Base-by-base conservation (phyloP, 1,139 yeast genomes). In the Tardiomyces digboiensis region DNA sequence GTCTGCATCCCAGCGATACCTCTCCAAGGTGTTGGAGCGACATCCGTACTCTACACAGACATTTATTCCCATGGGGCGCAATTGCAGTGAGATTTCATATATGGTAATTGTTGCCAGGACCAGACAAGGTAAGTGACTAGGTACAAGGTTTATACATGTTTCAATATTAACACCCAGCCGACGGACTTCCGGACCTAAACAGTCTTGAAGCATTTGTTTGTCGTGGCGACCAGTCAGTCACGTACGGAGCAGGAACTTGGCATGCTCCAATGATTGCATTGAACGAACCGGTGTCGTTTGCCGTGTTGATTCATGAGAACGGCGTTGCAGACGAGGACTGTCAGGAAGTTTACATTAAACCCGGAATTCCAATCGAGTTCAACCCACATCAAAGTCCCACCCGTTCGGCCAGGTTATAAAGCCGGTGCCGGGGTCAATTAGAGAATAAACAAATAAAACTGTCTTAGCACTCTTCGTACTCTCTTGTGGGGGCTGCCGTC, bases 231-330 rank as follows among this genome's bases (percentile, higher is more conserved):
- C 96, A 87, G 59, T 85, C 95, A 0, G 84, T 89, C 2, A 89
- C 96, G 0, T 89, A 89, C 59, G 95, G 87, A 0, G 77, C 76
- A 0, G 94, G 73, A 39, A 72, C 76, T 8, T 81, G 88, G 88
- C 97, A 89, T 60, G 95, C 97, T 0, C 97, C 97, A 1, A 89
- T 89, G 97, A 82, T 89, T 37, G 91, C 86, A 39, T 48, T 69
- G 38, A 58, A 62, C 8, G 71, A 73, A 10, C 60, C 58, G 10
- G 59, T 85, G 21, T 95, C 88, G 56, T 89, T 88, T 67, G 89
- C 87, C 2, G 97, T 89, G 14, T 68, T 87, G 44, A 82, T 86
- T 42, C 84, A 83, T 56, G 97, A 88, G 56, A 83, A 83, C 53
- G 91, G 87, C 1, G 79, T 82, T 0, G 72, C 81, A 0, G 79